phyloP scores from a whole-genome alignment of 2,329 filamentous ascomycete species.

The Colletotrichum camelliae region DNA sequence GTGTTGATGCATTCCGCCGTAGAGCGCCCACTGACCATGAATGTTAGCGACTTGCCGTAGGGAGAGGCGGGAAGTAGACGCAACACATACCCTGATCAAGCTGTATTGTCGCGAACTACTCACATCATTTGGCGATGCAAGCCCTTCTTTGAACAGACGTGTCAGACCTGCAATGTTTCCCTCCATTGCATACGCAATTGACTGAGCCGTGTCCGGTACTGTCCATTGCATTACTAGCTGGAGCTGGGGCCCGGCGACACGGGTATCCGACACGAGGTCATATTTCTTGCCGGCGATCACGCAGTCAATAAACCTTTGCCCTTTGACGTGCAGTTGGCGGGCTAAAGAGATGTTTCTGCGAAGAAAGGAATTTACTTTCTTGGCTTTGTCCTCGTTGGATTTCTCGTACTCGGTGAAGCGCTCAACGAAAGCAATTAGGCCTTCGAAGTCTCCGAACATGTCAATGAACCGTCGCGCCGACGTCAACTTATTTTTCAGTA shows the following conservation, averaged over 20 bases:
- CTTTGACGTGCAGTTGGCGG: not conserved
- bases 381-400: not conserved
- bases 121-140: not conserved
- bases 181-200: not conserved
- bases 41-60: not conserved
- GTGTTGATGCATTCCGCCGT: not conserved
- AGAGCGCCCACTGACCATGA: not conserved
- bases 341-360: not conserved
- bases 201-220: not conserved
- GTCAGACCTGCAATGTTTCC: not conserved
- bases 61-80: not conserved
- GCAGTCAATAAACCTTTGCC: not conserved
- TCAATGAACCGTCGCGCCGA: not conserved
- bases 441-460: not conserved
- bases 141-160: not conserved
- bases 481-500: not conserved
- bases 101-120: not conserved
- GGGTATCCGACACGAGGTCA: not conserved
- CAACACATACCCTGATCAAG: not conserved
- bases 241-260: not conserved
- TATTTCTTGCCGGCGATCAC: not conserved
- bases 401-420: not conserved
- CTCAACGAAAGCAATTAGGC: not conserved
- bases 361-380: not conserved
- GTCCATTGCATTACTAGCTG: not conserved